Base-by-base conservation (phyloP, 257 asterid genomes). In the Anisodus acutangulus region DNA sequence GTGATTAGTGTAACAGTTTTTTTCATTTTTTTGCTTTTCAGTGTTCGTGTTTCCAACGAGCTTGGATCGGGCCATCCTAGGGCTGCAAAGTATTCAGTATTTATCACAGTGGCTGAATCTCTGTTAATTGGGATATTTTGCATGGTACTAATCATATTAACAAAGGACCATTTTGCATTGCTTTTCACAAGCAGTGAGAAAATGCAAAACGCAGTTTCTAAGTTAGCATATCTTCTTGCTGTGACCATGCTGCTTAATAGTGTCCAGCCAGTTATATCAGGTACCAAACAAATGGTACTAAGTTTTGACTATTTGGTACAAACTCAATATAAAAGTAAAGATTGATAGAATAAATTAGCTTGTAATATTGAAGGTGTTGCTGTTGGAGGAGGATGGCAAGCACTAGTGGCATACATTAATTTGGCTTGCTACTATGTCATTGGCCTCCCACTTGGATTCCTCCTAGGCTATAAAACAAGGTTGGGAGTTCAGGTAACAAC, bases 361-460 rank as follows among this genome's bases (percentile, higher is more conserved):
- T 43, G 3, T 43, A 22, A 41, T 71, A 60, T 64, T 8, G 84
- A 91, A 96, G 98, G 98, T 81, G 98, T 97, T 68, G 99, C 99
- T 62, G 91, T 97, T 82, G 99, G 98, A 87, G 99, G 99, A 87
- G 99, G 99, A 83, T 93, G 99, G 99, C 98, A 97, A 89, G 98
- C 95, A 31, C 88, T 94, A 8, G 98, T 95, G 85, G 99, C 99
- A 79, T 92, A 89, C 62, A 95, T 95, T 59, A 97, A 97, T 69
- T 86, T 97, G 79, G 68, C 90, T 85, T 97, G 99, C 86, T 95
- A 97, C 82, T 93, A 97, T 79, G 31, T 88, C 17, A 89, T 97
- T 58, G 98, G 98, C 9, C 95, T 95, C 43, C 98, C 98, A 47
- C 60, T 90, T 82, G 98, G 99, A 60, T 92, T 93, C 85, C 53